Percentiles rank a stretch among this genome's conserved stretches.
Evolutionary conservation across 768 basidiomycete genomes (phyloP).

Genomic region (Chiua virens): DNA sequence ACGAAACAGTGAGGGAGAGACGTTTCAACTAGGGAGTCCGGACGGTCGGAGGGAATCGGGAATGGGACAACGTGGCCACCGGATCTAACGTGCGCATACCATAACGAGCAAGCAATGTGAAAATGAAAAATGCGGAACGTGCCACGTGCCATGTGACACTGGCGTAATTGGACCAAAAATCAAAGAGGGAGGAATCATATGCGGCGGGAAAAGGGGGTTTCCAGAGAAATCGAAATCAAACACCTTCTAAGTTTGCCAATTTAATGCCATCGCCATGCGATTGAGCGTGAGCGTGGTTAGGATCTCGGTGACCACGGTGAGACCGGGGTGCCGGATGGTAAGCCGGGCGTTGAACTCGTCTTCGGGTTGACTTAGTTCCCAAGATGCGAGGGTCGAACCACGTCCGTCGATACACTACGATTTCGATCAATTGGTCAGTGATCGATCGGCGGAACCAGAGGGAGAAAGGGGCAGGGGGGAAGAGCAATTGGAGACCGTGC

Average conservation of each 20-base stretch:
- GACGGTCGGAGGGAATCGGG: too few species aligned
- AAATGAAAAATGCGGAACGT: not conserved
- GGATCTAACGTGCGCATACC: not conserved
- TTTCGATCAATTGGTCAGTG: conserved; percentile 1
- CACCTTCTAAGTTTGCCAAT: conserved; percentile 41
- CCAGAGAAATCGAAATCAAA: not conserved
- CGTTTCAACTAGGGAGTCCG: conserved; percentile 15
- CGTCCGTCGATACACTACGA: conserved; percentile 64
- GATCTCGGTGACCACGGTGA: conserved; percentile 72
- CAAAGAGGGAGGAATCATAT: too few species aligned
- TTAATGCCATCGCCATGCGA: conserved; percentile 61
- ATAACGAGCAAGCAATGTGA: not conserved
- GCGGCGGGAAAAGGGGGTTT: too few species aligned
- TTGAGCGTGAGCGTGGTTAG: conserved; percentile 73
- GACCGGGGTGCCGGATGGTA: conserved; percentile 55
- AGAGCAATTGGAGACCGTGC: too few species aligned
- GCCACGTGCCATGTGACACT: too few species aligned
- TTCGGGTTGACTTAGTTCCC: conserved; percentile 61
- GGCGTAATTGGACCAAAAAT: too few species aligned
- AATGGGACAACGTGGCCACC: not conserved
- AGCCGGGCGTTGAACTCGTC: conserved; percentile 61
- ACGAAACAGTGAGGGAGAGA: not conserved
- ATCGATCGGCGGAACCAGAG: not conserved
- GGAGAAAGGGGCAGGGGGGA: not conserved
- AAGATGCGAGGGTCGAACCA: conserved; percentile 59